Base-by-base conservation (phyloP, 371 early-diverging fungal genomes). In the Rhizopus stolonifer region DNA sequence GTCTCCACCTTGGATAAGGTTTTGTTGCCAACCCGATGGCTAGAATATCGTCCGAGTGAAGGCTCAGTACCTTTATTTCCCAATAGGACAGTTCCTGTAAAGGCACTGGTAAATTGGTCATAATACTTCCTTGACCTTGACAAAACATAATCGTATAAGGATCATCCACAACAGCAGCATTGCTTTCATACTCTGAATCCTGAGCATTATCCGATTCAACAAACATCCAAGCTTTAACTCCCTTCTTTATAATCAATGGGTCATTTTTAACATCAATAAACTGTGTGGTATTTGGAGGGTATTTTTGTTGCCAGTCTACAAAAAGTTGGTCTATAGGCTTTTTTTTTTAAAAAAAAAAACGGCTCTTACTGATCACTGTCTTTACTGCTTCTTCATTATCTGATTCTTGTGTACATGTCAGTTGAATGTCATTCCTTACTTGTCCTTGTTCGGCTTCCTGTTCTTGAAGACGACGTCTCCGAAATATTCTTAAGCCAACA, bases 91-190 rank as follows among this genome's bases (percentile, higher is more conserved):
- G 77, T 44, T 85, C 83, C 67, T 86, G 86, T 26, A 67, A 67
- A 51, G 82, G 88, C 23, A 90, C 61, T 6, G 90, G 90, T 32
- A 89, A 58, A 56, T 90, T 90, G n/a, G 90, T 83, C 57, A 85
- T 82, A 24, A 86, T 84, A 49, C 82, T 85, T 36, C 85, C 83
- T 57, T 87, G 86, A 23, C 86, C 81, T 25, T 85, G 85, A 47
- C 64, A 80, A 67, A 81, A 88, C 29, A 77, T 70, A 19, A 90
- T 71, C 19, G 84, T 88, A 1, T 86, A 85, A 49, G 79, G 64
- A 55, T 84, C 84, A 61, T 85, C 85, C 60, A 87, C 81, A 14
- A 86, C 77, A 45, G 85, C 77, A 15, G 81, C 81, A 49, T 84
- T 84, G 26, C 66, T 68, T 32, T 79, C 70, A 24, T 80, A 78